These are phyloP conservation scores for Umbelopsis sp. DNA, from an alignment of 192 early-diverging fungal species.

Conservation along the genomic window DNA sequence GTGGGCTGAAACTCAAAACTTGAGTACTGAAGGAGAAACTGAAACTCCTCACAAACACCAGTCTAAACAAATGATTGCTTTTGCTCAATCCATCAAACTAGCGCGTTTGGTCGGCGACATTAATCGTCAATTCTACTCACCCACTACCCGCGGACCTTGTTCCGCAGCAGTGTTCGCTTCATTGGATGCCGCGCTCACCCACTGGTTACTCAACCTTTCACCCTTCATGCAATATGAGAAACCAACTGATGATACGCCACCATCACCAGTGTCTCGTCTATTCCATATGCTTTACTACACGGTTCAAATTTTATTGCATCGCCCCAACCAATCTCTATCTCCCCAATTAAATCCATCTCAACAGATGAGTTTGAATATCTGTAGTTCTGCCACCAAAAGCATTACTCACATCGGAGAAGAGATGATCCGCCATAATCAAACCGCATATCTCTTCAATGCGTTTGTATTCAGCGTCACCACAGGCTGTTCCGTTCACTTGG, in stretches of 20 bases:
- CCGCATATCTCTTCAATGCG: constrained; percentile 17
- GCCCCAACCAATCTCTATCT: not conserved
- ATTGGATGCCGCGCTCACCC: constrained; percentile 23
- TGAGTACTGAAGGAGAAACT: not conserved
- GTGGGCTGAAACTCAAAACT: not conserved
- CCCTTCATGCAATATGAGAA: constrained; percentile 34
- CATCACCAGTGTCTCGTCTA: constrained; percentile 22
- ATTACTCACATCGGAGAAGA: constrained; percentile 43
- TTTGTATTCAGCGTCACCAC: constrained; percentile 18
- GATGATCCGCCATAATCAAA: constrained; percentile 26
- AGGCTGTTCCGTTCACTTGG: constrained; percentile 13
- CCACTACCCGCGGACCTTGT: constrained; percentile 5
- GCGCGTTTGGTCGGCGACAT: constrained; percentile 29
- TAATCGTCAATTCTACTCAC: not conserved
- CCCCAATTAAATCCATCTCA: constrained; percentile 19
- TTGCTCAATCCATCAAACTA: constrained; percentile 32
- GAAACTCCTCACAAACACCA: not conserved
- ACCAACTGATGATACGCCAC: constrained; percentile 16
- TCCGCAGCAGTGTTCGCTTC: constrained; percentile 2
- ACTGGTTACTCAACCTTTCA: constrained; percentile 36
- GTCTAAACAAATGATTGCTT: constrained; percentile 25
- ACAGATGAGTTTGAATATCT: constrained; percentile 27
- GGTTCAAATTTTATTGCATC: constrained; percentile 35
- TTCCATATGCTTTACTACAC: constrained; percentile 39
- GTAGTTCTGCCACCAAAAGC: constrained; percentile 27